Conservation (phyloP, 345 rosid genomes). For the Litchi chinensis region DNA sequence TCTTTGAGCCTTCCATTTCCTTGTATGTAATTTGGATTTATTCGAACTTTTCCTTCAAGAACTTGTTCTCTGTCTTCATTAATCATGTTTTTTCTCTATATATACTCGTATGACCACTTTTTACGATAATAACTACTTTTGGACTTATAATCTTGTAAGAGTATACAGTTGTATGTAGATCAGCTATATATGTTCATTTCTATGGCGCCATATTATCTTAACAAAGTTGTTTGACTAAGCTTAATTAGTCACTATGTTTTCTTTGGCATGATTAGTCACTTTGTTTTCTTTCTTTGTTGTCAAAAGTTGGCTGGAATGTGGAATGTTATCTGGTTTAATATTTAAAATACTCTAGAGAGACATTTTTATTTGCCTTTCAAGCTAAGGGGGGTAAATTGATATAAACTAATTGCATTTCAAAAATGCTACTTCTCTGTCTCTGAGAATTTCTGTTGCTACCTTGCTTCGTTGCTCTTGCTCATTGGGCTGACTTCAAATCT, state of each 20-base stretch:
- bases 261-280: too few relatives aligned
- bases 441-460: background rate
- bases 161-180: background rate
- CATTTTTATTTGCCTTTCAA: background rate
- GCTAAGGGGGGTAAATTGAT: background rate
- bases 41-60: background rate
- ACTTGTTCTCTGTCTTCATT: background rate
- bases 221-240: background rate
- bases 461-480: background rate
- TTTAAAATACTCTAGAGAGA: background rate
- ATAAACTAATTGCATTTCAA: background rate
- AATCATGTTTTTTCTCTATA: conserved; percentile 1
- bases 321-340: background rate
- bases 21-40: background rate
- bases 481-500: too few relatives aligned
- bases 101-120: background rate
- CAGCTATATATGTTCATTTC: background rate
- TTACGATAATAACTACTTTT: background rate
- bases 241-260: background rate
- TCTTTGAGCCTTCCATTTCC: background rate
- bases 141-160: background rate
- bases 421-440: background rate
- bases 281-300: background rate
- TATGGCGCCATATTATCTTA: background rate
- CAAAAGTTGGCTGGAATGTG: background rate